Evolutionary conservation across 2,329 filamentous ascomycete genomes (phyloP).

Genomic region (Ophiostoma sp.): DNA sequence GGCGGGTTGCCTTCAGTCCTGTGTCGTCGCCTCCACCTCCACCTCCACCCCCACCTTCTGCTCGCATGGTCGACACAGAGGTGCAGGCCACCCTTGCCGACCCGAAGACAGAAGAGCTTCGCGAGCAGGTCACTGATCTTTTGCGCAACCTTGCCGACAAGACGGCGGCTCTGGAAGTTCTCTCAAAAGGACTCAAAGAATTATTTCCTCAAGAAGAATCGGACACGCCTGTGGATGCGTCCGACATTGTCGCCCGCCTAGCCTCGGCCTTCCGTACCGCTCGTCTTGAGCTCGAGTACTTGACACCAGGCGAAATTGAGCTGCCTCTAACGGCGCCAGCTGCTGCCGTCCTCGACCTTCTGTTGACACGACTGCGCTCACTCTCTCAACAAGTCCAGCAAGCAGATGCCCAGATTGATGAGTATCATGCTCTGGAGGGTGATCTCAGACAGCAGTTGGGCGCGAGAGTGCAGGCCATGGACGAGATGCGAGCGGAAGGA

Average conservation of each 20-base stretch:
- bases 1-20: neutral
- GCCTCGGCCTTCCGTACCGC: constrained; percentile 54
- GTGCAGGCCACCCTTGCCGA: constrained; percentile 48
- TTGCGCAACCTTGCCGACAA: constrained; percentile 51
- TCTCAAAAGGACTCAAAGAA: constrained; percentile 46
- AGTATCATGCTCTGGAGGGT: constrained; percentile 58
- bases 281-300: constrained; percentile 62
- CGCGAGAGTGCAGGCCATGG: constrained; percentile 53
- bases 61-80: constrained; percentile 34
- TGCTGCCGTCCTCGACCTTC: constrained; percentile 56
- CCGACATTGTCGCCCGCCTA: constrained; percentile 52
- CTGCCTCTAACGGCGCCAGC: constrained; percentile 55
- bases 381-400: constrained; percentile 50
- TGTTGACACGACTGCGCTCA: constrained; percentile 52
- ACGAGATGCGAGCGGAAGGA: constrained; percentile 45
- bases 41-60: neutral
- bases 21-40: neutral
- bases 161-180: constrained; percentile 47
- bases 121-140: constrained; percentile 49
- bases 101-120: constrained; percentile 43
- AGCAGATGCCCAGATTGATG: constrained; percentile 57
- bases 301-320: constrained; percentile 58
- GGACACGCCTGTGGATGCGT: constrained; percentile 49
- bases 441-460: constrained; percentile 58
- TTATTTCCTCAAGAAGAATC: constrained; percentile 24